These are phyloP conservation scores for Coemansia javaensis DNA, from an alignment of 192 early-diverging fungal species.

Conservation along the genomic window DNA sequence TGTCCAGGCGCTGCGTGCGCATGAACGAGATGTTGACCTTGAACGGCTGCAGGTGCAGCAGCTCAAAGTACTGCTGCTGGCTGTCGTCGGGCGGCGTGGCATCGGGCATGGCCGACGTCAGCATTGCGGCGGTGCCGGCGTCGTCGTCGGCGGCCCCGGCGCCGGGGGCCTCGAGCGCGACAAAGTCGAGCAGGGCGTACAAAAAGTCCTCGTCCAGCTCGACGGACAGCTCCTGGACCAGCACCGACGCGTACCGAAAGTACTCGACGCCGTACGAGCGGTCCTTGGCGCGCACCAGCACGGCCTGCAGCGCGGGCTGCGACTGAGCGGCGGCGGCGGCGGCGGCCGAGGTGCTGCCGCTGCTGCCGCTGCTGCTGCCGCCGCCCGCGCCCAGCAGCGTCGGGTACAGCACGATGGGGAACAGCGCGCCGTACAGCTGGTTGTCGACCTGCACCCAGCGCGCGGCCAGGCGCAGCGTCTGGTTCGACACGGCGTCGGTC, in stretches of 20 bases:
- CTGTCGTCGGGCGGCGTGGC: conserved; percentile 63
- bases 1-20: conserved; percentile 56
- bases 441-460: conserved; percentile 98
- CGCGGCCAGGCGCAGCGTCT: conserved; percentile 69
- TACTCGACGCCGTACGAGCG: conserved; percentile 92
- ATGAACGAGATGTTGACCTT: conserved; percentile 96
- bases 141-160: conserved; percentile 1
- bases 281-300: conserved; percentile 84
- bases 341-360: too few species aligned
- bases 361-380: too few species aligned
- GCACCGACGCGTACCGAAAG: conserved; percentile 87
- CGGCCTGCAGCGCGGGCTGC: conserved; percentile 63
- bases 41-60: conserved; percentile 87
- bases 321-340: conserved; percentile 31
- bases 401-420: conserved; percentile 93
- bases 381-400: conserved; percentile 71
- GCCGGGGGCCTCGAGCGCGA: conserved; percentile 64
- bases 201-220: conserved; percentile 94
- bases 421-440: conserved; percentile 80
- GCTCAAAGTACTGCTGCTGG: conserved; percentile 87
- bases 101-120: conserved; percentile 62
- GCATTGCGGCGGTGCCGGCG: conserved; percentile 9
- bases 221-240: conserved; percentile 90
- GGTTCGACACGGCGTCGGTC: conserved; percentile 77
- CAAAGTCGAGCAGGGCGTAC: conserved; percentile 78